Percentiles rank a stretch among this genome's conserved stretches.
Conservation (phyloP, 495 filamentous ascomycete species). For the Neurospora africana region DNA sequence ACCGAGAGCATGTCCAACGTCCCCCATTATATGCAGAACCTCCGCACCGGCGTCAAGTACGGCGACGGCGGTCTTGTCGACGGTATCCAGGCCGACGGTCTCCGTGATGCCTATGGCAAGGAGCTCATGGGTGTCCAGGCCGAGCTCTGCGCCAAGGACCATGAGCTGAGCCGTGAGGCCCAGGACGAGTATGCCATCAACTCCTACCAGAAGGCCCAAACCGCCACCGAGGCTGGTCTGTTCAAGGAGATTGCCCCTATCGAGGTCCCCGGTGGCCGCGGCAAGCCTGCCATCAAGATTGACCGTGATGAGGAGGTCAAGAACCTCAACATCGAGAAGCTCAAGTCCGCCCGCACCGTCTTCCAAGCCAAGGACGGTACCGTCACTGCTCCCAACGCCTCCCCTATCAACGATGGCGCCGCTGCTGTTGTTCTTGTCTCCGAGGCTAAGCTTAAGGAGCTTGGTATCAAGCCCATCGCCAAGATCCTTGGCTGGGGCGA, state of each 20-base stretch:
- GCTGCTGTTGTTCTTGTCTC: conserved; percentile 85
- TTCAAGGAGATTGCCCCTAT: conserved; percentile 89
- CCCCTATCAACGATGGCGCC: conserved; percentile 88
- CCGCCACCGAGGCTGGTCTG: conserved; percentile 63
- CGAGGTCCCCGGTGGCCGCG: conserved; percentile 74
- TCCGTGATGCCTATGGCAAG: conserved; percentile 82
- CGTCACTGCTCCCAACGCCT: conserved; percentile 95
- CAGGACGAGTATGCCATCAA: conserved; percentile 92
- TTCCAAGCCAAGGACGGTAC: conserved; percentile 78
- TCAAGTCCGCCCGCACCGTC: conserved; percentile 70
- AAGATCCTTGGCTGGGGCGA: conserved; percentile 97
- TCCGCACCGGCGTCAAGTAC: conserved; percentile 79
- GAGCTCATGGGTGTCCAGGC: conserved; percentile 90
- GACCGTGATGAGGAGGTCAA: conserved; percentile 90
- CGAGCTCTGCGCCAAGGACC: conserved; percentile 83
- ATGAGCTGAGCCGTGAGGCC: conserved; percentile 66
- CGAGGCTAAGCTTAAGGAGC: conserved; percentile 77
- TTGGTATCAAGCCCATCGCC: conserved; percentile 79
- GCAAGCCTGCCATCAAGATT: conserved; percentile 74
- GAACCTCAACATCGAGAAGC: conserved; percentile 92
- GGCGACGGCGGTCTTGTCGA: conserved; percentile 80
- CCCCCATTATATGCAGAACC: conserved; percentile 86
- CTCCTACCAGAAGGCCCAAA: conserved; percentile 83
- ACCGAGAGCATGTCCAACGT: conserved; percentile 96
- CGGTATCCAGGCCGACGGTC: conserved; percentile 81